Conservation (phyloP, 768 basidiomycete species). For the Phylloporus sp. region DNA sequence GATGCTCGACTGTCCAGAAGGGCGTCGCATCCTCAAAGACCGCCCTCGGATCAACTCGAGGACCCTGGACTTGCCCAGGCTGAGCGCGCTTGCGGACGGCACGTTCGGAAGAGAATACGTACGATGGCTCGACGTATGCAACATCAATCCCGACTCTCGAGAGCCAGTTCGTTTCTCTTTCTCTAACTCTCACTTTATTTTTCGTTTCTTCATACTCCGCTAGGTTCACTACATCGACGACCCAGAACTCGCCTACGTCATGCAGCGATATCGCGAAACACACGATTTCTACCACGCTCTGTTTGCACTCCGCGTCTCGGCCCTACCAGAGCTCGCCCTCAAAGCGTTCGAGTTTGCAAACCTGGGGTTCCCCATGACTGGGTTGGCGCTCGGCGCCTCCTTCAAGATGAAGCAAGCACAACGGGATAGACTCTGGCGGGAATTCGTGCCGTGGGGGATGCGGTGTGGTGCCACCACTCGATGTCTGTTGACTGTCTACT, state of each 20-base stretch:
- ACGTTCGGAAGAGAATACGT: slow-evolving; percentile 84
- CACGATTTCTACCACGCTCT: slow-evolving; percentile 98
- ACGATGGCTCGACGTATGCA: slow-evolving; percentile 84
- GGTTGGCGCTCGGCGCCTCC: slow-evolving; percentile 60
- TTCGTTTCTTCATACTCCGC: slow-evolving; percentile 2
- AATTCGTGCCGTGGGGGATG: slow-evolving; percentile 92
- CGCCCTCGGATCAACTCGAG: slow-evolving; percentile 75
- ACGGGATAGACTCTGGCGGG: slow-evolving; percentile 61
- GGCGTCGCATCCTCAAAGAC: slow-evolving; percentile 76
- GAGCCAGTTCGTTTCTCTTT: slow-evolving; percentile 59
- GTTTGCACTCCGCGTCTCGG: slow-evolving; percentile 80
- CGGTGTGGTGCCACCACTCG: slow-evolving; percentile 70
- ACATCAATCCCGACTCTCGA: slow-evolving; percentile 90
- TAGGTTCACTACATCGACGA: slow-evolving; percentile 94
- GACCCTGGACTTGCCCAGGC: slow-evolving; percentile 65
- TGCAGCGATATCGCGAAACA: slow-evolving; percentile 96
- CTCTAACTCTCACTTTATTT: no score
- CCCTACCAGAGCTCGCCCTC: slow-evolving; percentile 86
- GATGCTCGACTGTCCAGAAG: slow-evolving; percentile 79
- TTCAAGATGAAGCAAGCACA: slow-evolving; percentile 35
- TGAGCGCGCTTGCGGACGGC: slow-evolving; percentile 66
- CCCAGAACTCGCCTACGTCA: slow-evolving; percentile 93
- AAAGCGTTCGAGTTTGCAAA: slow-evolving; percentile 95
- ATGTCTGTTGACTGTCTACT: slow-evolving; percentile 86
- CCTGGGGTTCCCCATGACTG: slow-evolving; percentile 83